These are phyloP conservation scores for Colletotrichum cordylinicola DNA, from an alignment of 2,329 filamentous ascomycete genomes.

Conservation along the genomic window DNA sequence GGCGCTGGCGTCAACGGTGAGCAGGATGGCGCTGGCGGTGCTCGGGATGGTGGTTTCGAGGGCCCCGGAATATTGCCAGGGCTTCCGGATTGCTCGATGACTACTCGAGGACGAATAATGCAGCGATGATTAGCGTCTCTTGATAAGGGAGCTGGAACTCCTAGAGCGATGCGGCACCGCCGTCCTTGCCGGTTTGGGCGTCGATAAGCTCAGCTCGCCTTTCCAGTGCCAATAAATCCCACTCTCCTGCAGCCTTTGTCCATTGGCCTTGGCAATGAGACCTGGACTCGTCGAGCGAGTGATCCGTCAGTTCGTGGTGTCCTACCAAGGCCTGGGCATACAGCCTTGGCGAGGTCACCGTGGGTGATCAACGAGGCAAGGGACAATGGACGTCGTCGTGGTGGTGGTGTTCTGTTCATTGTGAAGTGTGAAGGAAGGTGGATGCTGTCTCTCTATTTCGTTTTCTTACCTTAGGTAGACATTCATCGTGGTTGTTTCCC, in stretches of 20 bases:
- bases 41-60: background rate
- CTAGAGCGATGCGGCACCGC: background rate
- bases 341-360: background rate
- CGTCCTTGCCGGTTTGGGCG: background rate
- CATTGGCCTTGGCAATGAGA: conserved; percentile 5
- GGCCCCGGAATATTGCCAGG: background rate
- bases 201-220: background rate
- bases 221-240: conserved; percentile 5
- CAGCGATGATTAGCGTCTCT: background rate
- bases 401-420: background rate
- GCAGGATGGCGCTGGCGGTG: background rate
- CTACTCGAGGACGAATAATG: background rate
- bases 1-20: background rate
- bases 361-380: background rate
- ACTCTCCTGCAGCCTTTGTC: conserved; percentile 2
- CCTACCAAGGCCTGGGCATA: background rate
- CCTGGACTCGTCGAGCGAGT: background rate
- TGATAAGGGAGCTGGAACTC: background rate
- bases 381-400: background rate
- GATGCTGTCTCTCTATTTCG: background rate
- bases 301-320: background rate
- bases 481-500: background rate
- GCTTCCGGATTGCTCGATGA: background rate
- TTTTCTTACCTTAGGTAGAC: background rate
- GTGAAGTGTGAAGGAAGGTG: background rate